Conservation (phyloP, 1,284 basidiomycete species). For the Athelia psychrophila region DNA sequence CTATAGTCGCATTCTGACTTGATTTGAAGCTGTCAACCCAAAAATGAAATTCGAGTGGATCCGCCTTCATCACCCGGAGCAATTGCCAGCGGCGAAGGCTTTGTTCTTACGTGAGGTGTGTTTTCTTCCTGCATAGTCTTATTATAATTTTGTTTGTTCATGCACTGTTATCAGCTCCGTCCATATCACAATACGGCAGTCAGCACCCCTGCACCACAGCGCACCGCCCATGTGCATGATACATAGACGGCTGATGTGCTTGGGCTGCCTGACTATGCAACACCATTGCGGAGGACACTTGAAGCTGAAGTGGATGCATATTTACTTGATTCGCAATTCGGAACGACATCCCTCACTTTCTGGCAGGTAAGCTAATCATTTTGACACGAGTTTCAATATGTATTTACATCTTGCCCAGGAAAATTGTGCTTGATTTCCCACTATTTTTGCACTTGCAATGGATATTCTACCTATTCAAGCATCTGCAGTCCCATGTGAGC, state of each 20-base stretch:
- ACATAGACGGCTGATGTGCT: not conserved
- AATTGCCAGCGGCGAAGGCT: not conserved
- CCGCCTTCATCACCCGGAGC: not conserved
- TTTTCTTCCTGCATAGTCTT: not conserved
- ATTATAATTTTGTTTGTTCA: not conserved
- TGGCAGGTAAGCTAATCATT: not conserved
- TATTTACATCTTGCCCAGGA: not conserved
- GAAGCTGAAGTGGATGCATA: not conserved
- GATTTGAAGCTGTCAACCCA: not conserved
- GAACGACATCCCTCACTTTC: not conserved
- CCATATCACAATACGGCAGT: not conserved
- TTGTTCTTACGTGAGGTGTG: not conserved
- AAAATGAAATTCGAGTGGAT: not conserved
- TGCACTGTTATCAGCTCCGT: not conserved
- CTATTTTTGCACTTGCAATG: conserved; percentile 14
- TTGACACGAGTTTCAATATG: too few species aligned
- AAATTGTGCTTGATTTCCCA: conserved; percentile 8
- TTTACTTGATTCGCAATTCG: not conserved
- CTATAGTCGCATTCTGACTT: not conserved
- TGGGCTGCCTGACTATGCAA: not conserved
- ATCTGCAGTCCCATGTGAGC: conserved; percentile 23
- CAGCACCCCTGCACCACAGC: not conserved
- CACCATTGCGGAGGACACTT: not conserved
- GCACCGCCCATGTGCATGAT: not conserved
- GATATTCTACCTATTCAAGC: conserved; percentile 23